Conservation (phyloP, 83 land plant species). For the Thuja plicata region DNA sequence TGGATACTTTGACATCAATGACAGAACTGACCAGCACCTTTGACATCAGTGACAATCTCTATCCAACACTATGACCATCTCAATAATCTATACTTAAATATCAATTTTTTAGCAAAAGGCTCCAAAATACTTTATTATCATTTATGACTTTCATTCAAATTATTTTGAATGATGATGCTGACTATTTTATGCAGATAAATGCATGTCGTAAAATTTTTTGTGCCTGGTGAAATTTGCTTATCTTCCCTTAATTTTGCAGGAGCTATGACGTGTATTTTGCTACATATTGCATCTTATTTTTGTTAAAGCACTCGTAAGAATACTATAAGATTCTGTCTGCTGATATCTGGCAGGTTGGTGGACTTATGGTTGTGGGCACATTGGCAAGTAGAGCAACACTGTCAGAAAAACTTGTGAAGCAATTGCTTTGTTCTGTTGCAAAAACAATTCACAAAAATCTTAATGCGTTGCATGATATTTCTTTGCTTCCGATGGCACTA, state of each 20-base stretch:
- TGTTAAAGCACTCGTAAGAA: background rate
- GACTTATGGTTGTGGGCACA: slow-evolving; percentile 78
- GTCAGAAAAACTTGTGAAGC: slow-evolving; percentile 45
- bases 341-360: slow-evolving; percentile 70
- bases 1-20: no score
- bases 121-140: background rate
- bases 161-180: background rate
- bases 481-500: slow-evolving; percentile 49
- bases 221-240: background rate
- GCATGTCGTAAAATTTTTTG: background rate
- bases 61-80: background rate
- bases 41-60: no score
- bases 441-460: slow-evolving; percentile 42
- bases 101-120: background rate
- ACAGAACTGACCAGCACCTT: no score
- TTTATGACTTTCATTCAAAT: background rate
- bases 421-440: slow-evolving; percentile 47
- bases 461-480: slow-evolving; percentile 36
- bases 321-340: background rate
- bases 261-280: background rate
- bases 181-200: background rate
- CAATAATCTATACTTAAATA: background rate
- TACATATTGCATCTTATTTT: background rate
- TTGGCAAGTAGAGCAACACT: slow-evolving; percentile 58
- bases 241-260: background rate